Conservation (phyloP, 306 rosid genomes). For the Trifolium repens region DNA sequence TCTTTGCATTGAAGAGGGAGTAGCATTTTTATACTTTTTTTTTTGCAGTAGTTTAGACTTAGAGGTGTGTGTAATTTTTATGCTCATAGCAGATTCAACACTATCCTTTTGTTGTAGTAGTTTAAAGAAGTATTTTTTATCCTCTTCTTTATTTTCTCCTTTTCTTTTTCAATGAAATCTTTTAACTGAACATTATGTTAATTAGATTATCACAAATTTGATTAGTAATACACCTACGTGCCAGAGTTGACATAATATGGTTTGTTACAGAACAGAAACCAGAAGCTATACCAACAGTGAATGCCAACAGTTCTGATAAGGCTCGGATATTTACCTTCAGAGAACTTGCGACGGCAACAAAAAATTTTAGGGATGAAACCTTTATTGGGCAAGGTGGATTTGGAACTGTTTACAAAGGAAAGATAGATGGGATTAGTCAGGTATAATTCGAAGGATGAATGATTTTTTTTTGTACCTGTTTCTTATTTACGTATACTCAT, state of each 20-base stretch:
- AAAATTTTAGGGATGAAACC: conserved; percentile 57
- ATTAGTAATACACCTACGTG: background rate
- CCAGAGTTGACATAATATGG: conserved; percentile 20
- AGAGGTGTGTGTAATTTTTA: background rate
- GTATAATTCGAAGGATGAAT: conserved; percentile 42
- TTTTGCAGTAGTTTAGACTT: background rate
- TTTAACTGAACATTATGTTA: no score
- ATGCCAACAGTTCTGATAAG: conserved; percentile 19
- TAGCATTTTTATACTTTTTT: conserved; percentile 26
- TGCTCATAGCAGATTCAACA: no score
- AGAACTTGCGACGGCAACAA: conserved; percentile 74
- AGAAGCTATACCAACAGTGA: conserved; percentile 36
- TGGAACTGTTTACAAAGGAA: conserved; percentile 74
- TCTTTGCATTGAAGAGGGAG: conserved; percentile 16
- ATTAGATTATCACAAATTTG: conserved; percentile 21
- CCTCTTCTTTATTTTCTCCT: no score
- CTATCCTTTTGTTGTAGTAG: no score
- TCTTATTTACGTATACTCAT: conserved; percentile 24
- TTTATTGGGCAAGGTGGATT: conserved; percentile 79
- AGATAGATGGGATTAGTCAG: conserved; percentile 43
- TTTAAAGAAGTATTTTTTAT: no score
- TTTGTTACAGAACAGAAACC: conserved; percentile 36
- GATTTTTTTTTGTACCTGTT: background rate
- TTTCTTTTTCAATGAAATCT: no score
- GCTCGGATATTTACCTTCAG: conserved; percentile 55